A percentile compares a stretch with the other conserved stretches of the same genome.
Conservation (phyloP, 164 flowering plant species). For the Vitis riparia region DNA sequence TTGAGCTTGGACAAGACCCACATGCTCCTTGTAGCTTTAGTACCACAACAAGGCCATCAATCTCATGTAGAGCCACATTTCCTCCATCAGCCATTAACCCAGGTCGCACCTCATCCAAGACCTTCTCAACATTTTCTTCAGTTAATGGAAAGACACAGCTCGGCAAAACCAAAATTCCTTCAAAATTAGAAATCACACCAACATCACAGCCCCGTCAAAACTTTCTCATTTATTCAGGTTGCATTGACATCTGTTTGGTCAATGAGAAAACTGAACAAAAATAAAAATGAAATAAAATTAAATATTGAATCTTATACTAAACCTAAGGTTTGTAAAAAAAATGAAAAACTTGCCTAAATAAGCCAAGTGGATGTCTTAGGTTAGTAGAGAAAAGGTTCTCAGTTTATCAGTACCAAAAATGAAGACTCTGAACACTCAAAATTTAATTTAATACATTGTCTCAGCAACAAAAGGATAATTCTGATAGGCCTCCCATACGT, state of each 20-base stretch:
- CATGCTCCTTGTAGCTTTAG: constrained; percentile 95
- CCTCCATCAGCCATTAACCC: constrained; percentile 95
- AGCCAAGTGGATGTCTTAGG: too few species aligned
- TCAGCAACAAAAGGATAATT: too few species aligned
- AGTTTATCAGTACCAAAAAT: too few species aligned
- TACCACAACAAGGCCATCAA: constrained; percentile 86
- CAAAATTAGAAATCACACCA: constrained; percentile 9
- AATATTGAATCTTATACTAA: not conserved
- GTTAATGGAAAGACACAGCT: constrained; percentile 68
- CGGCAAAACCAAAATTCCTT: constrained; percentile 43
- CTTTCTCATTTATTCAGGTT: not conserved
- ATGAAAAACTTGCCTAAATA: not conserved
- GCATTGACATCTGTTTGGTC: not conserved
- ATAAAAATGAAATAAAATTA: too few species aligned
- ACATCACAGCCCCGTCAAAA: not conserved
- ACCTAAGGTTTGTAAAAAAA: not conserved
- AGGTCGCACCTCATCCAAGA: constrained; percentile 83
- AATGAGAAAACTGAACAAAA: too few species aligned
- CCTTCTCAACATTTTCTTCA: constrained; percentile 88
- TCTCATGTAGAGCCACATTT: constrained; percentile 87
- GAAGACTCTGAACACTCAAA: too few species aligned
- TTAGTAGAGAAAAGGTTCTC: too few species aligned
- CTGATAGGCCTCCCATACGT: too few species aligned
- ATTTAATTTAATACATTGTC: too few species aligned
- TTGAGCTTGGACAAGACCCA: constrained; percentile 95